Conservation (phyloP, 2,329 filamentous ascomycete species). For the Diaporthe velutina region DNA sequence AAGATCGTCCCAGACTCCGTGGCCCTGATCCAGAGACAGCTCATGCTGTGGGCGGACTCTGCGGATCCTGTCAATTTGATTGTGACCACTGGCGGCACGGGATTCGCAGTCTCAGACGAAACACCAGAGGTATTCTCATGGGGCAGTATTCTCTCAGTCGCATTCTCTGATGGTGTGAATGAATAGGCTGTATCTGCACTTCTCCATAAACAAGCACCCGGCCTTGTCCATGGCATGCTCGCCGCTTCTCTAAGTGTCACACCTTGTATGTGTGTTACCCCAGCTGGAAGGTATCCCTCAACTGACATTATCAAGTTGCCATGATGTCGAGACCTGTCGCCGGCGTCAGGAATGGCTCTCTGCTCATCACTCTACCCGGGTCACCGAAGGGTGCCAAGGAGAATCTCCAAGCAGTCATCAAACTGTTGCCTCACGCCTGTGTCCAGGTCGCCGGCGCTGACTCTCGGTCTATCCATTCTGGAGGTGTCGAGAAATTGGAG, state of each 20-base stretch:
- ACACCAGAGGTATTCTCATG: slow-evolving; percentile 82
- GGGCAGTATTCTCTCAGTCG: neutral
- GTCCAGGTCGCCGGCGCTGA: slow-evolving; percentile 86
- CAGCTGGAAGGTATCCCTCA: neutral
- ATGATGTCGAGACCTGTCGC: slow-evolving; percentile 97
- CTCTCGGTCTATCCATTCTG: slow-evolving; percentile 82
- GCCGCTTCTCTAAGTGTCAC: slow-evolving; percentile 86
- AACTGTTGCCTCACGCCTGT: slow-evolving; percentile 95
- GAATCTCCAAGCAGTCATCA: slow-evolving; percentile 89
- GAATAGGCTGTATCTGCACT: slow-evolving; percentile 80
- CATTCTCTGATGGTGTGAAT: slow-evolving; percentile 19
- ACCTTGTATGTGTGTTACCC: slow-evolving; percentile 79
- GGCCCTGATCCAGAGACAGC: slow-evolving; percentile 78
- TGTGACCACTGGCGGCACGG: slow-evolving; percentile 91
- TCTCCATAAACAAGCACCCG: slow-evolving; percentile 87
- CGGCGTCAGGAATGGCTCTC: slow-evolving; percentile 82
- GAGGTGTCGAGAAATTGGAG: slow-evolving; percentile 87
- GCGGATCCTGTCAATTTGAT: slow-evolving; percentile 78
- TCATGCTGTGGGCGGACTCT: slow-evolving; percentile 79
- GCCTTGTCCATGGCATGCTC: slow-evolving; percentile 96
- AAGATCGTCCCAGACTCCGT: slow-evolving; percentile 86
- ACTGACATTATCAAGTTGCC: slow-evolving; percentile 74
- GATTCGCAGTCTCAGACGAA: slow-evolving; percentile 85
- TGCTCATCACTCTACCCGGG: slow-evolving; percentile 91
- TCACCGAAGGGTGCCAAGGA: slow-evolving; percentile 96